These are phyloP conservation scores for Candida lessepsii DNA, from an alignment of 805 yeast genomes.

Conservation along the genomic window DNA sequence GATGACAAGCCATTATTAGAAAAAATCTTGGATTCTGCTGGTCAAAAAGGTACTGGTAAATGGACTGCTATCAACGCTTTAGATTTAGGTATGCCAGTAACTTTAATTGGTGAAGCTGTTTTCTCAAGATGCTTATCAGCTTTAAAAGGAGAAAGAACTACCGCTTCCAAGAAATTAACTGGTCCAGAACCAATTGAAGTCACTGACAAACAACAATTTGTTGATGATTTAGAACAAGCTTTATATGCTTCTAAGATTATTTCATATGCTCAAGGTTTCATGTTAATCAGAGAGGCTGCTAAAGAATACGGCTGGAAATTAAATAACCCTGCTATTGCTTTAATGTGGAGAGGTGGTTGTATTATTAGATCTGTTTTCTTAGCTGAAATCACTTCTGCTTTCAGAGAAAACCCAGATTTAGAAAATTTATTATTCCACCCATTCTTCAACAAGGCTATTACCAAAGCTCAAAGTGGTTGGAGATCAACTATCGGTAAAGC, in stretches of 20 bases:
- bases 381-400: slow-evolving; percentile 95
- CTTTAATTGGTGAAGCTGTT: slow-evolving; percentile 98
- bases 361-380: slow-evolving; percentile 98
- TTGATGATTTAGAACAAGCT: slow-evolving; percentile 96
- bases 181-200: slow-evolving; percentile 68
- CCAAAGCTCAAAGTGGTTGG: slow-evolving; percentile 95
- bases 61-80: slow-evolving; percentile 99
- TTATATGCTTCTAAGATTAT: slow-evolving; percentile 97
- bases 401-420: slow-evolving; percentile 87
- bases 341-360: slow-evolving; percentile 99
- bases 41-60: slow-evolving; percentile 99
- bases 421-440: slow-evolving; percentile 95
- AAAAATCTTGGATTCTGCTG: slow-evolving; percentile 95
- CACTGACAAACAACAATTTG: slow-evolving; percentile 77
- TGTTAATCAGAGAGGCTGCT: slow-evolving; percentile 98
- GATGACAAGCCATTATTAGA: slow-evolving; percentile 94
- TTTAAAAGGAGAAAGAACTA: slow-evolving; percentile 83
- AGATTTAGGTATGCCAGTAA: slow-evolving; percentile 97
- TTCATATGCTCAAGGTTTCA: slow-evolving; percentile 99
- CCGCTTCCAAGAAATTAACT: slow-evolving; percentile 73
- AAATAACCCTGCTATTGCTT: slow-evolving; percentile 97
- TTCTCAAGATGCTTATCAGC: slow-evolving; percentile 95
- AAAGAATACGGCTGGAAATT: slow-evolving; percentile 95
- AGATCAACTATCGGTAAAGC: slow-evolving; percentile 81
- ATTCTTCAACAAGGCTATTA: slow-evolving; percentile 88